Percentiles rank a stretch among this genome's conserved stretches.
phyloP scores from a whole-genome alignment of 768 basidiomycete species.

The Termitomyces sp. region DNA sequence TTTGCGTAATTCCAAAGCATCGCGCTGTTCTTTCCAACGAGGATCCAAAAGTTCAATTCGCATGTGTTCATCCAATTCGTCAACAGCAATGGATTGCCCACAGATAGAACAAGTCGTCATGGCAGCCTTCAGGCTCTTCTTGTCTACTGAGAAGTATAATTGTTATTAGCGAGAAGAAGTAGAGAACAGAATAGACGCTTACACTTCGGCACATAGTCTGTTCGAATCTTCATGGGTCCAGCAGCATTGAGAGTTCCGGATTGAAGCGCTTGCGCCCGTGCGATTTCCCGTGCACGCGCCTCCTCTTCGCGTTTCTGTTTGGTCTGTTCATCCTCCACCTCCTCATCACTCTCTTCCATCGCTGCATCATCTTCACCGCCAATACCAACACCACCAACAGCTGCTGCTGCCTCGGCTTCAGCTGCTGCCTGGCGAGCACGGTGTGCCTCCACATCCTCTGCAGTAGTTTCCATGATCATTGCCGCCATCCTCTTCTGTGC shows the following conservation, averaged over 20 bases:
- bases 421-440: slow-evolving; percentile 79
- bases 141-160: slow-evolving; percentile 44
- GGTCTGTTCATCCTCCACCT: slow-evolving; percentile 55
- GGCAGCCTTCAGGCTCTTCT: slow-evolving; percentile 57
- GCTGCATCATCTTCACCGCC: slow-evolving; percentile 52
- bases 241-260: slow-evolving; percentile 66
- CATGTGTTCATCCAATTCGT: slow-evolving; percentile 96
- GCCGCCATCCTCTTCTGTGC: slow-evolving; percentile 98
- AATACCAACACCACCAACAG: slow-evolving; percentile 60
- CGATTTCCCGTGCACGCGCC: slow-evolving; percentile 63
- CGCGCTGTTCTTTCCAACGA: slow-evolving; percentile 95
- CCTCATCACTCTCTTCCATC: slow-evolving; percentile 87
- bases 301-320: slow-evolving; percentile 65
- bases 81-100: slow-evolving; percentile 93
- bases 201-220: slow-evolving; percentile 95
- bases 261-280: slow-evolving; percentile 76
- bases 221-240: slow-evolving; percentile 89
- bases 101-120: slow-evolving; percentile 91
- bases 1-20: slow-evolving; percentile 82
- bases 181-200: slow-evolving; percentile 24
- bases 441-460: slow-evolving; percentile 79
- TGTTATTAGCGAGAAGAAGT: slow-evolving; percentile 4
- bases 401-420: slow-evolving; percentile 77
- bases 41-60: slow-evolving; percentile 97
- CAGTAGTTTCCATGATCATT: slow-evolving; percentile 96